Evolutionary conservation across 1,284 basidiomycete genomes (phyloP), one percentile per base, ranked within the genome.

Genomic region (Leccinum subatratum): DNA sequence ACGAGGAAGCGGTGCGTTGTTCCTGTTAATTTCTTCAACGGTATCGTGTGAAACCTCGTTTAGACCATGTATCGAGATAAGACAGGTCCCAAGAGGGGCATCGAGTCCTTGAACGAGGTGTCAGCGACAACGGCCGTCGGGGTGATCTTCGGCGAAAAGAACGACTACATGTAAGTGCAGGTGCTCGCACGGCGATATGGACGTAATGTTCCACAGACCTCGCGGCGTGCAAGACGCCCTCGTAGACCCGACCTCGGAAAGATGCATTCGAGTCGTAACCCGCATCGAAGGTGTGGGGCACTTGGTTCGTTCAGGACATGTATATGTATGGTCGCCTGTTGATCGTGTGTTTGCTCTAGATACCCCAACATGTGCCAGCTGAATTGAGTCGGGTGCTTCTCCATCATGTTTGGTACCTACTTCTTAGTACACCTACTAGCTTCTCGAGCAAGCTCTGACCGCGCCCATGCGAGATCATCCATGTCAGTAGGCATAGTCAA

Each of bases 1-100:
- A 86, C 57, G 83, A 88, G 72, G 87, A 88, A 77, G 81, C 79
- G 56, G 86, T 86, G 67, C 18, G 70, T 65, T 54, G 8, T 61
- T 42, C 18, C 8, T 18, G 6, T 25, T 56, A 9, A 25, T 34
- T 20, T 30, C 20, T 5, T 25, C 54, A 28, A 39, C 1, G n/a
- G 16, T 3, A 4, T 42, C 7, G 32, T 37, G 30, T 63, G 37
- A 51, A 20, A 64, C 14, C 56, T 37, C 28, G 6, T 20, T 30
- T 51, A 76, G 75, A 70, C 71, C n/a, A 76, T 77, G 74, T 75
- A 76, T 66, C 67, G 45, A 64, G 76, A 79, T 30, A 37, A 58
- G 60, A 72, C 75, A 6, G 85, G 85, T 1, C 77, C 83, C 3
- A 79, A 78, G n/a, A 81, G 79, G 68, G 84, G 86, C 4, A 77